A percentile compares a stretch with the other conserved stretches of the same genome.
Conservation (phyloP, 768 basidiomycete species). For the Wakefieldia striispora region DNA sequence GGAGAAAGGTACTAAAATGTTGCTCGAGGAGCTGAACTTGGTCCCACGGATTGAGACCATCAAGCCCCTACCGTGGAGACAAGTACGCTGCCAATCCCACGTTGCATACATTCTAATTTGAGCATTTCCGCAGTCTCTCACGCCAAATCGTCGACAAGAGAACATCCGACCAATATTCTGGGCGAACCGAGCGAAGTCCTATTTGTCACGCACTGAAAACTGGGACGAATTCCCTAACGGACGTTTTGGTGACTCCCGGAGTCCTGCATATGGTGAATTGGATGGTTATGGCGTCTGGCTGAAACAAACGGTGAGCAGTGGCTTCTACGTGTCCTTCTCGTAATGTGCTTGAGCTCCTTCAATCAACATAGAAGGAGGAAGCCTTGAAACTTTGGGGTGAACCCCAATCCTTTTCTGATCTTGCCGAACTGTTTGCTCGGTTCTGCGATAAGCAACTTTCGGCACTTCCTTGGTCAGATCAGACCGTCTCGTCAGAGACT, state of each 20-base stretch:
- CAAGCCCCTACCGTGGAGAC: slow-evolving; percentile 96
- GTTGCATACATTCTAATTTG: not conserved
- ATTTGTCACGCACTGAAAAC: slow-evolving; percentile 93
- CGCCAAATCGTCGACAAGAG: slow-evolving; percentile 87
- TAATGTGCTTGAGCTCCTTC: slow-evolving; percentile 6
- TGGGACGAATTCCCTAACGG: slow-evolving; percentile 99
- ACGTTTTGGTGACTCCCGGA: slow-evolving; percentile 95
- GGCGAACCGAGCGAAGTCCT: slow-evolving; percentile 95
- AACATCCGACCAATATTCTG: slow-evolving; percentile 98
- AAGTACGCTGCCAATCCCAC: slow-evolving; percentile 47
- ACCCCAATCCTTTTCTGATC: slow-evolving; percentile 63
- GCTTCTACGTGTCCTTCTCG: not conserved
- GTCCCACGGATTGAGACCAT: slow-evolving; percentile 87
- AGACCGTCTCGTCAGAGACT: slow-evolving; percentile 83
- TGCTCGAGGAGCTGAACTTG: slow-evolving; percentile 87
- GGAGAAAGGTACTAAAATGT: slow-evolving; percentile 92
- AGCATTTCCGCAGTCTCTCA: slow-evolving; percentile 63
- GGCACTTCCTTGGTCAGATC: slow-evolving; percentile 95
- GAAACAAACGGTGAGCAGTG: slow-evolving; percentile 78
- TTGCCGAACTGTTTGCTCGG: slow-evolving; percentile 71
- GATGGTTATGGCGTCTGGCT: slow-evolving; percentile 95
- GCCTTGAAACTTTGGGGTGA: slow-evolving; percentile 87
- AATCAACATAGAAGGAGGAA: slow-evolving; percentile 71
- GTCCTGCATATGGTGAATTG: slow-evolving; percentile 96
- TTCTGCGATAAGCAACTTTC: slow-evolving; percentile 76